Conservation (phyloP, 208 protist species). For the Angomonas desouzai region DNA sequence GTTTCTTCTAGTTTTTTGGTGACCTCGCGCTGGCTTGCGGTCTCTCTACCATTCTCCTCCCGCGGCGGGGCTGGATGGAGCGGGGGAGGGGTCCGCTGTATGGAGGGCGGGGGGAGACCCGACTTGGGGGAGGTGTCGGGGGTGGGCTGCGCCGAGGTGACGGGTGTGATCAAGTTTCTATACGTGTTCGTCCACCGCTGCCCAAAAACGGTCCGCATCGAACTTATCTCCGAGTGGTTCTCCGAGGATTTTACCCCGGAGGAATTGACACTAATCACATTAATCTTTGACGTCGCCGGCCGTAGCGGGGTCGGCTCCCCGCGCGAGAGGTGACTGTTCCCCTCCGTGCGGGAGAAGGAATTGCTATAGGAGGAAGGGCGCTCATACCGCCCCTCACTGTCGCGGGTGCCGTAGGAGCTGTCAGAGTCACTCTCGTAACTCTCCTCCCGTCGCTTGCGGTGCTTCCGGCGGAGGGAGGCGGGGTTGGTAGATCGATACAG, state of each 20-base stretch:
- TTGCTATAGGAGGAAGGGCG: not conserved
- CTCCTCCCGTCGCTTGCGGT: not conserved
- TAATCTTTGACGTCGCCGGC: slow-evolving; percentile 7
- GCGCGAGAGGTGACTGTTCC: not conserved
- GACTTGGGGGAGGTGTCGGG: slow-evolving; percentile 13
- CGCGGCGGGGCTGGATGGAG: not conserved
- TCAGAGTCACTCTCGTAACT: not conserved
- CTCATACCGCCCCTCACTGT: not conserved
- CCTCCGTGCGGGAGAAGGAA: not conserved
- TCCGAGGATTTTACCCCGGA: not conserved
- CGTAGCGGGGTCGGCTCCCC: slow-evolving; percentile 4
- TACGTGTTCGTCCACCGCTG: slow-evolving; percentile 51
- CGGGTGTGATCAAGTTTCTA: slow-evolving; percentile 32
- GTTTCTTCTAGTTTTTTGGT: not conserved
- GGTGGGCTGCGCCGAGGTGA: slow-evolving; percentile 7
- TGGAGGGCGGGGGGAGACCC: slow-evolving; percentile 1
- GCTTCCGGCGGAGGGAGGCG: not conserved
- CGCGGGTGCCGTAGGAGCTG: not conserved
- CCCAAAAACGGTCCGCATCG: slow-evolving; percentile 32
- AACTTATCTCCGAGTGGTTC: not conserved
- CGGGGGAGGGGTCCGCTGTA: slow-evolving; percentile 13
- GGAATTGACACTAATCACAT: slow-evolving; percentile 10
- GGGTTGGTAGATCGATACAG: slow-evolving; percentile 42
- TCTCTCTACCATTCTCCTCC: not conserved
- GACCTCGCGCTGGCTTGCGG: not conserved